Evolutionary conservation across 257 asterid genomes (phyloP), one percentile per base, ranked within the genome.

Genomic region (Solanum stenotomum): DNA sequence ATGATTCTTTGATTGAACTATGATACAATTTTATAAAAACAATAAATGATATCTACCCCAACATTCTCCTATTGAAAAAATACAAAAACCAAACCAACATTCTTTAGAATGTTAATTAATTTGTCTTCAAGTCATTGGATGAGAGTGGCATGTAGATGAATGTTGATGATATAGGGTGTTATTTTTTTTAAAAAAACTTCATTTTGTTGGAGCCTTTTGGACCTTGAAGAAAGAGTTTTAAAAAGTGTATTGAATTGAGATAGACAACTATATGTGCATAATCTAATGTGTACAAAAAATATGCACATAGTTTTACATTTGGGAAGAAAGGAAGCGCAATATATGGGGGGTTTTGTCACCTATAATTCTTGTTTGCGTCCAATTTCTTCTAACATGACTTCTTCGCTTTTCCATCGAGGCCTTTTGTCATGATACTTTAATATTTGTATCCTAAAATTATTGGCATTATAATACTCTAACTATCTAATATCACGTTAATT

Each of bases 1-100:
- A 92, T 95, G 93, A 92, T 93, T 93, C 90, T 88, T 90, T 91
- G 83, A 40, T 87, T 85, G 91, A 92, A 91, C 91, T 74, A 91
- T 90, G 92, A 83, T 83, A 85, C 40, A 46, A 87, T 91, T 92
- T 59, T 59, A 20, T 59, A 89, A 92, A 93, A 90, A 37, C 52
- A 40, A 40, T 23, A 42, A 89, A 42, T 37, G 13, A 70, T 82
- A 88, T 63, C 91, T 86, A 63, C 27, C 75, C 88, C 91, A 75
- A 95, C 93, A 92, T 93, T 94, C 91, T 87, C 89, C 89, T 65
- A 88, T 91, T 4, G 78, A 37, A 83, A 27, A 82, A 27, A 16
- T 42, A 46, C 72, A 85, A 88, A 88, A 88, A 63, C n/a, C 56
- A 27, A 88, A 88, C 85, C 79, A 76, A 89, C 87, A 85, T 85